A percentile compares a stretch with the other conserved stretches of the same genome.
These are phyloP conservation scores for Talaromyces adpressus DNA, from an alignment of 495 filamentous ascomycete species.

Conservation along the genomic window DNA sequence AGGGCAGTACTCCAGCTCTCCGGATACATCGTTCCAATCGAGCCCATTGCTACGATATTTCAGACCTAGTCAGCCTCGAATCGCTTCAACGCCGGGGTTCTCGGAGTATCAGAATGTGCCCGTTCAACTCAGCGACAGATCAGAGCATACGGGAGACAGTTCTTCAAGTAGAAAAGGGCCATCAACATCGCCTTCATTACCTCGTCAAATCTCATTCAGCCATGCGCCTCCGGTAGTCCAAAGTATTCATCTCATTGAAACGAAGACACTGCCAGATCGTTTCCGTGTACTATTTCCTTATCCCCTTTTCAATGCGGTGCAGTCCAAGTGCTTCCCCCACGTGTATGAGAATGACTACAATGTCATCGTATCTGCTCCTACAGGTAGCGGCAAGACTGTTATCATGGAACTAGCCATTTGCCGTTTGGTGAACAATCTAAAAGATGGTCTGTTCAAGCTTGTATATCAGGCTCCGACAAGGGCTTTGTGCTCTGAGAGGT, in stretches of 20 bases:
- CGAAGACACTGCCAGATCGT: conserved; percentile 66
- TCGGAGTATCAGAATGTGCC: neutral
- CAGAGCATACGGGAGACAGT: neutral
- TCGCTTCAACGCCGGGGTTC: neutral
- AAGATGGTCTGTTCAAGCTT: conserved; percentile 74
- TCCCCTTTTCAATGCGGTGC: conserved; percentile 81
- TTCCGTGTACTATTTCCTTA: conserved; percentile 74
- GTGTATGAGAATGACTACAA: conserved; percentile 75
- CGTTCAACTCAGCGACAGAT: neutral
- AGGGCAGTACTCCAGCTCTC: conserved; percentile 21
- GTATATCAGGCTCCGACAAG: conserved; percentile 95
- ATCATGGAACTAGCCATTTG: conserved; percentile 91
- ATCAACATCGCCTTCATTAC: conserved; percentile 1
- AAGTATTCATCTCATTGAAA: conserved; percentile 69
- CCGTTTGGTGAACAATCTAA: conserved; percentile 55
- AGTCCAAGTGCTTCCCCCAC: conserved; percentile 75
- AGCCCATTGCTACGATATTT: conserved; percentile 19
- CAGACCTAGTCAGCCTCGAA: neutral
- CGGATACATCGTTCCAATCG: conserved; percentile 17
- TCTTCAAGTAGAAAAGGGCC: neutral
- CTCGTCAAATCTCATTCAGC: conserved; percentile 14
- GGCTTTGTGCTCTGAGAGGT: conserved; percentile 79
- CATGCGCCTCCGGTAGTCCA: conserved; percentile 45
- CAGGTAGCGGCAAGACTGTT: conserved; percentile 89
- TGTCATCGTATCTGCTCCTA: conserved; percentile 82